Evolutionary conservation across 208 protist genomes (phyloP), one percentile per base, ranked within the genome.

Genomic region (Plasmodiophora brassicae): DNA sequence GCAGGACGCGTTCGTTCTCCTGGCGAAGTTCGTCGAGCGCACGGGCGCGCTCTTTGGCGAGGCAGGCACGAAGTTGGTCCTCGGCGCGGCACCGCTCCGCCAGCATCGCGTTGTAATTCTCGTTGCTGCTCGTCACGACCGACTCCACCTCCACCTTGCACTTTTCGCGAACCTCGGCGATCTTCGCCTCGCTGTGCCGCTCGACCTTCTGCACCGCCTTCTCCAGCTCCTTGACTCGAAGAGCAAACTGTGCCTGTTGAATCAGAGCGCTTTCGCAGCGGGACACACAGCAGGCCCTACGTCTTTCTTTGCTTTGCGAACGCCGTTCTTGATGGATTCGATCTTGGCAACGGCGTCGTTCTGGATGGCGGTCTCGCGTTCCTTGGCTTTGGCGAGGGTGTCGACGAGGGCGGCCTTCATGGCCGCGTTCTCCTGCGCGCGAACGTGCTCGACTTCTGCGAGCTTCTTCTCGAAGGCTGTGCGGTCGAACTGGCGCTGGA

Each of bases 101-200:
- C 54, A 87, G 72, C 85, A 90, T 90, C 43, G 8, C 8, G 50
- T 90, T 90, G 25, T 89, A 88, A 71, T 90, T 84, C 43, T 53
- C 60, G 65, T 90, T 90, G 54, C 38, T 35, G 25, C 45, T 32
- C 88, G 87, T 45, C 46, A 91, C 90, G 44, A 90, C 83, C 1
- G 83, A 45, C 25, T 32, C 72, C 0, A 91, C 60, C 88, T 91
- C 71, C 38, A 85, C 44, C 46, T 84, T 32, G 35, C 84, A 72
- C 45, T 46, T 57, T 32, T 32, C 25, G 22, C 5, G 35, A 46
- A 84, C 1, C 22, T 90, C 53, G 44, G 83, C 57, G 1, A 60
- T 57, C 25, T 87, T 8, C 1, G 57, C 84, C n/a, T 44, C 25
- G 38, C 20, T 36, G 65, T 28, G 25, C 25, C 1, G 20, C 39